Conservation (phyloP, 2,329 filamentous ascomycete species). For the Albophoma yamanashiensis region DNA sequence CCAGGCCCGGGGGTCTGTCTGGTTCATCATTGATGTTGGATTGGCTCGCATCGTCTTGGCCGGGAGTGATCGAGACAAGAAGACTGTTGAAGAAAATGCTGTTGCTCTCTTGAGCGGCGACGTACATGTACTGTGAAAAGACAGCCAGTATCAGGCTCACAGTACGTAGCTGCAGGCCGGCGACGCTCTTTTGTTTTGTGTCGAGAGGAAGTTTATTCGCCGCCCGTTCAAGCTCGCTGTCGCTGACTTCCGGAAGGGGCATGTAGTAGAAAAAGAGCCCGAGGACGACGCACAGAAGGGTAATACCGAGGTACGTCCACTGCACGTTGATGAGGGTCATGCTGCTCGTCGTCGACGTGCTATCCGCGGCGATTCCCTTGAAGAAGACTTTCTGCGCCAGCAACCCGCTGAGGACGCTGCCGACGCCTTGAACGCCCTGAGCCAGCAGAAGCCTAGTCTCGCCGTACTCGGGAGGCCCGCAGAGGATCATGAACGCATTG, state of each 20-base stretch:
- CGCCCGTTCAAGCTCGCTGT: constrained; percentile 40
- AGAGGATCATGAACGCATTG: constrained; percentile 63
- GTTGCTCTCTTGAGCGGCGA: constrained; percentile 60
- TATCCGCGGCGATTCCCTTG: constrained; percentile 35
- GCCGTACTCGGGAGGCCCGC: constrained; percentile 61
- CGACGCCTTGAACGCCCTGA: constrained; percentile 67
- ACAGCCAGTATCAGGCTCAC: constrained; percentile 58
- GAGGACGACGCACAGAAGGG: constrained; percentile 60
- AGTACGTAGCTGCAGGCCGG: constrained; percentile 42
- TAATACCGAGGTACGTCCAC: constrained; percentile 78
- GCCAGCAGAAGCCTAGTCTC: constrained; percentile 67
- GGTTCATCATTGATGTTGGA: constrained; percentile 20
- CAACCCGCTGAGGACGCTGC: constrained; percentile 60
- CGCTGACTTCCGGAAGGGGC: constrained; percentile 51
- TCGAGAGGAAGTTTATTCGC: constrained; percentile 38
- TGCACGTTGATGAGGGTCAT: constrained; percentile 61
- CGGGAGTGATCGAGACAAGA: constrained; percentile 29
- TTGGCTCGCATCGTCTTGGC: constrained; percentile 9
- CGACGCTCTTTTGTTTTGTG: constrained; percentile 34
- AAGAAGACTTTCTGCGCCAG: constrained; percentile 70
- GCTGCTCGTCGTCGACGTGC: constrained; percentile 12
- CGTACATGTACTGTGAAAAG: constrained; percentile 68
- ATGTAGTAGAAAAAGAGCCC: constrained; percentile 61
- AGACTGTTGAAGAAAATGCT: constrained; percentile 49
- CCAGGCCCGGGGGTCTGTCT: constrained; percentile 31